These are phyloP conservation scores for Picochlorum costavermella DNA, from an alignment of 139 green algal species.

Conservation along the genomic window DNA sequence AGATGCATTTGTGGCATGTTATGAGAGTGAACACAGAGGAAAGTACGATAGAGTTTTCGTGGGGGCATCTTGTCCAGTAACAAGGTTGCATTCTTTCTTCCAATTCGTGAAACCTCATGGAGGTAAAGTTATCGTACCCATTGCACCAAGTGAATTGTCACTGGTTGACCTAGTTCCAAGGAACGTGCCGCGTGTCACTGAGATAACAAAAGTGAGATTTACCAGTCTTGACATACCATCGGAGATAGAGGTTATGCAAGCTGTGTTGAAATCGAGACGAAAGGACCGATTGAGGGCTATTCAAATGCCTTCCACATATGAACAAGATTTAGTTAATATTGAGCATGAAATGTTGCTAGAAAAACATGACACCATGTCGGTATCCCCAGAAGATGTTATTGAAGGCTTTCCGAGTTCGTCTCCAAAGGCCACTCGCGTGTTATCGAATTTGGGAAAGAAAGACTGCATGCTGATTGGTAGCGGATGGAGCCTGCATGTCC, in stretches of 20 bases:
- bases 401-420: not conserved
- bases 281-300: slow-evolving; percentile 13
- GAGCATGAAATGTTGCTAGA: not conserved
- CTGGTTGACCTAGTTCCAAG: slow-evolving; percentile 11
- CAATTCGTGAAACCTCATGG: slow-evolving; percentile 11
- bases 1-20: slow-evolving; percentile 50
- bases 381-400: slow-evolving; percentile 17
- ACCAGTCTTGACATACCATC: slow-evolving; percentile 50
- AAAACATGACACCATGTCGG: not conserved
- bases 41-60: slow-evolving; percentile 53
- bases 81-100: slow-evolving; percentile 30
- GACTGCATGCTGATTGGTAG: not conserved
- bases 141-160: slow-evolving; percentile 35
- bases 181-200: slow-evolving; percentile 9
- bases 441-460: not conserved
- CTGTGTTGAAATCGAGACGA: slow-evolving; percentile 23
- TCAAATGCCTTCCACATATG: slow-evolving; percentile 34
- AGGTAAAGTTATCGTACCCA: slow-evolving; percentile 34
- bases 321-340: slow-evolving; percentile 28
- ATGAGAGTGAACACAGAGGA: slow-evolving; percentile 14
- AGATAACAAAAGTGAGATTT: slow-evolving; percentile 54
- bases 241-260: slow-evolving; percentile 43
- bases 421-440: not conserved
- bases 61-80: slow-evolving; percentile 38
- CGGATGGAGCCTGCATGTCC: slow-evolving; percentile 3